Evolutionary conservation across 352 stramenopile species (phyloP).

Genomic region (Phytopythium oedochilum): DNA sequence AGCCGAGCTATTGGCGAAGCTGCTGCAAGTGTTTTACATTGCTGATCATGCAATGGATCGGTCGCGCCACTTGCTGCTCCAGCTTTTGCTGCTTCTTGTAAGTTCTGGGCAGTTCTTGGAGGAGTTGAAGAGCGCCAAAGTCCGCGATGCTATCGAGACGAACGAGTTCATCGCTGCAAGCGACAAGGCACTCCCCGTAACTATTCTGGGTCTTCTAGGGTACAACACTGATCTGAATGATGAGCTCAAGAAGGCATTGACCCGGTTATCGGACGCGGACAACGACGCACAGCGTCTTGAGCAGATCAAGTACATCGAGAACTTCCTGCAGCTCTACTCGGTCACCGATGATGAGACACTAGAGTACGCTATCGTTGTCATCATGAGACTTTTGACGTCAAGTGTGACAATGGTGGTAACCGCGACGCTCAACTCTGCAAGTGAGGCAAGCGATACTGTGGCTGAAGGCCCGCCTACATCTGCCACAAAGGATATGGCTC

Average conservation of each 20-base stretch:
- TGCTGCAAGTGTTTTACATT: conserved; percentile 36
- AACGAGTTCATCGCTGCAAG: conserved; percentile 41
- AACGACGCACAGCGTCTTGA: conserved; percentile 21
- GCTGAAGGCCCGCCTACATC: not conserved
- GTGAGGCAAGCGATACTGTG: no score
- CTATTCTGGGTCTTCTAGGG: conserved; percentile 58
- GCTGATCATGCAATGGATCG: conserved; percentile 12
- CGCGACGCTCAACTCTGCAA: not conserved
- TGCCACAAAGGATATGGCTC: not conserved
- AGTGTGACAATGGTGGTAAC: not conserved
- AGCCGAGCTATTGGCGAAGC: conserved; percentile 18
- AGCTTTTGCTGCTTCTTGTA: conserved; percentile 49
- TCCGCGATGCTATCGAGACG: conserved; percentile 52
- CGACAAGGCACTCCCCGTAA: conserved; percentile 53
- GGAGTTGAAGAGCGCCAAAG: conserved; percentile 44
- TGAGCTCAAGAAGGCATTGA: conserved; percentile 45
- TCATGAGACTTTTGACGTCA: conserved; percentile 24
- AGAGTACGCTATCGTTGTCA: conserved; percentile 38
- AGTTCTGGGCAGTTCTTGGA: conserved; percentile 45
- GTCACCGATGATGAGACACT: conserved; percentile 44
- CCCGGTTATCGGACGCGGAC: conserved; percentile 25
- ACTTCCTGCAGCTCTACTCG: conserved; percentile 63
- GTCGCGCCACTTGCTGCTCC: conserved; percentile 36
- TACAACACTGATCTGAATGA: conserved; percentile 69
- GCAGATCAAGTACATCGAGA: conserved; percentile 42